Evolutionary conservation across 2,329 filamentous ascomycete genomes (phyloP), one percentile per base, ranked within the genome.

Genomic region (Decorospora gaudefroyi): DNA sequence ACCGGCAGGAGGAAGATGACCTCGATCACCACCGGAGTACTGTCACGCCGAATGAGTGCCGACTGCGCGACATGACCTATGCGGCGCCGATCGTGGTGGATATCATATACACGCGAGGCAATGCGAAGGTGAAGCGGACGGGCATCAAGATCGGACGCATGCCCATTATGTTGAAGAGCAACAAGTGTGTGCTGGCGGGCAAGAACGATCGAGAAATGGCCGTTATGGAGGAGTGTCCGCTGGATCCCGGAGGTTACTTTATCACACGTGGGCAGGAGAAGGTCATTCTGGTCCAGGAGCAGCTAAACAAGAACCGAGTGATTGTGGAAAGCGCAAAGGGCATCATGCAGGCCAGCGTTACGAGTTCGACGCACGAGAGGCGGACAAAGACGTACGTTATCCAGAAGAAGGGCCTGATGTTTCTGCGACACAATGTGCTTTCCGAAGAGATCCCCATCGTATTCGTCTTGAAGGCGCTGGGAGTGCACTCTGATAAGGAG

Each of bases 351-450:
- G 93, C 95, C 25, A 97, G 93, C 1, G 93, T 97, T 19, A 99
- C 65, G 10, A 69, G 91, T 82, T 96, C 93, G 19, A 97, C 95
- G 1, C 90, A 96, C 71, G 93, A 97, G 70, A 83, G 95, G 61
- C 96, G 97, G 72, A 96, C 93, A 8, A 99, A 99, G 76, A 96
- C 90, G 42, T 96, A 97, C 61, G 90, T 99, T 37, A 82, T 92
- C 10, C 75, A 95, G 40, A 97, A 97, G 74, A 97, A 97, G 70
- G 92, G 95, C 42, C 83, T 87, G 36, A 88, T 99, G 47, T 85
- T 86, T 46, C 79, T 99, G 30, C 86, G 89, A 54, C 93, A 99
- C 74, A 99, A 99, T 69, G 90, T 95, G 30, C 76, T 99, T 6
- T 86, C 86, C 34, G 93, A 99, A 67, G 87, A 93, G 48, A 83